A percentile compares a stretch with the other conserved stretches of the same genome.
These are phyloP conservation scores for Cucurbita argyrosperma DNA, from an alignment of 306 rosid species.

Conservation along the genomic window DNA sequence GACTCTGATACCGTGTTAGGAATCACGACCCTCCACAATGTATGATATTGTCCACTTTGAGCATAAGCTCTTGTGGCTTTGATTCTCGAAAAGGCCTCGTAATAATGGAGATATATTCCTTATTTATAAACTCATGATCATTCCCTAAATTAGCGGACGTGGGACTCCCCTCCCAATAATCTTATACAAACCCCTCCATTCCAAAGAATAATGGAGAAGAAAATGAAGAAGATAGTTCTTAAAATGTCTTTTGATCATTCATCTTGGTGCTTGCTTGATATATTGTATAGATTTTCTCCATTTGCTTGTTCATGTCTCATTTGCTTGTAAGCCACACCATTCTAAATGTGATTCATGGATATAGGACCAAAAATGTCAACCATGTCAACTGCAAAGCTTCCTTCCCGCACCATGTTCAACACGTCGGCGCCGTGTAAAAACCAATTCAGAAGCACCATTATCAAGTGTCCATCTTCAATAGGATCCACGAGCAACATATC, in stretches of 20 bases:
- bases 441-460: slow-evolving; percentile 11
- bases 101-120: too few species aligned
- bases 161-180: too few species aligned
- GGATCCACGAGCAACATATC: slow-evolving; percentile 35
- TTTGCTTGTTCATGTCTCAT: background rate
- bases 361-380: slow-evolving; percentile 40
- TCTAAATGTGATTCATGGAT: slow-evolving; percentile 11
- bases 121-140: too few species aligned
- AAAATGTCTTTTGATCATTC: background rate
- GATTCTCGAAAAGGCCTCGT: too few species aligned
- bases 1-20: too few species aligned
- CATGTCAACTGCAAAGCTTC: slow-evolving; percentile 30
- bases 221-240: background rate
- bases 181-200: background rate
- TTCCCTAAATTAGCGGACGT: too few species aligned
- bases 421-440: slow-evolving; percentile 9
- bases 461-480: slow-evolving; percentile 32
- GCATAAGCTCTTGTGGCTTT: too few species aligned
- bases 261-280: background rate
- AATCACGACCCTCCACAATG: too few species aligned
- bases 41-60: too few species aligned
- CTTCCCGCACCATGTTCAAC: slow-evolving; percentile 25
- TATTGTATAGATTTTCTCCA: background rate
- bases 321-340: background rate
- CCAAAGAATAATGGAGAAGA: background rate